A percentile compares a stretch with the other conserved stretches of the same genome.
phyloP scores from a whole-genome alignment of 768 basidiomycete genomes.

The Tulasnella sp. region DNA sequence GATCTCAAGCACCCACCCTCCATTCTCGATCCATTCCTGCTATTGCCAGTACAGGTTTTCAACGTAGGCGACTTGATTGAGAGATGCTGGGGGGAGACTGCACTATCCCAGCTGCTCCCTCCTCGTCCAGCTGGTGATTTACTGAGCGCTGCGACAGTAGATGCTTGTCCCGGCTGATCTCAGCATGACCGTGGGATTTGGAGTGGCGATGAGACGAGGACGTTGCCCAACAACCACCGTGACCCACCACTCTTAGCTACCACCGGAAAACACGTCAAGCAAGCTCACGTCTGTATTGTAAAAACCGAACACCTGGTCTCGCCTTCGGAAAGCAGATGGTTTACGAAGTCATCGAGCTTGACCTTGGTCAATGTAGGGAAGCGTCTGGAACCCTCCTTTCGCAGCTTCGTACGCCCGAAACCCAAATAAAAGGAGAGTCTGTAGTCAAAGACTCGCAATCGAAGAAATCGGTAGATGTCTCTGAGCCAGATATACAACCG shows the following conservation, averaged over 20 bases:
- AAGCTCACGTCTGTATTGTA: not conserved
- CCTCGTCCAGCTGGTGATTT: not conserved
- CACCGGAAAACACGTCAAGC: not conserved
- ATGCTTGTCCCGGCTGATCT: no score
- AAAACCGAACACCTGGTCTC: not conserved
- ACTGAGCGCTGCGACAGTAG: not conserved
- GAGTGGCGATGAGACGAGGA: not conserved
- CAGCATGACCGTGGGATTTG: constrained; percentile 6
- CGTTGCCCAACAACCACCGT: constrained; percentile 15
- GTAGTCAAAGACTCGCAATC: not conserved
- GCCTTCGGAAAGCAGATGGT: not conserved
- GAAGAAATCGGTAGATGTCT: not conserved
- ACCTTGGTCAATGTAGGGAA: constrained; percentile 1
- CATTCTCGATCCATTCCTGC: no score
- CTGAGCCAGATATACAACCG: not conserved
- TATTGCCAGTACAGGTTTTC: no score
- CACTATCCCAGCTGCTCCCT: no score
- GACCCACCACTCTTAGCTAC: not conserved
- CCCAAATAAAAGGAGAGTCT: not conserved
- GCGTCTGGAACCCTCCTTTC: not conserved
- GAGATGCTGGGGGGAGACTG: no score
- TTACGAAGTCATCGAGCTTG: constrained; percentile 9
- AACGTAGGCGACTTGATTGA: no score
- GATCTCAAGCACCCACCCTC: no score
- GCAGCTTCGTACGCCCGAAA: constrained; percentile 1